These are phyloP conservation scores for Xerocomus potaroensis DNA, from an alignment of 768 basidiomycete species.

Conservation along the genomic window DNA sequence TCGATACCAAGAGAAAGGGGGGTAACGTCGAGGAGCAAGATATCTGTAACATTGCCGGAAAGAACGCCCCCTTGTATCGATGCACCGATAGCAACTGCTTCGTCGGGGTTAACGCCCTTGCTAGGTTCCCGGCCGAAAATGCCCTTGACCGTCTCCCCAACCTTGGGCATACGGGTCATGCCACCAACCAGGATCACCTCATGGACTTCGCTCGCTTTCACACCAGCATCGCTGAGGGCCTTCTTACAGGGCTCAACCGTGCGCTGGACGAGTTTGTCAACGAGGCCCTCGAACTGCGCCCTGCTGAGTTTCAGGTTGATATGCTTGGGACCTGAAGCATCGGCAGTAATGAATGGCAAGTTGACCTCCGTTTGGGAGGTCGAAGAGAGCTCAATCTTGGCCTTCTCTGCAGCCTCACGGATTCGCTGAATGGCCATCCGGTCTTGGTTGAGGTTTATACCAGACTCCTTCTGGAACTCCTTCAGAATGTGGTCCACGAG, in stretches of 20 bases:
- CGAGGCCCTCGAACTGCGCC: conserved; percentile 86
- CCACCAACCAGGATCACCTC: conserved; percentile 99
- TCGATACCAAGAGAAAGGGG: conserved; percentile 94
- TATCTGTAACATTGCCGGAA: conserved; percentile 93
- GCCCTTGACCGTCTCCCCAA: conserved; percentile 79
- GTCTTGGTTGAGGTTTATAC: conserved; percentile 77
- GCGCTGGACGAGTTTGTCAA: conserved; percentile 75
- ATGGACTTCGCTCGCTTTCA: conserved; percentile 89
- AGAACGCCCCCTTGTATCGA: conserved; percentile 98
- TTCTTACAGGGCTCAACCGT: conserved; percentile 97
- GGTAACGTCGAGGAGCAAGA: conserved; percentile 92
- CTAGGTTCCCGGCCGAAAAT: conserved; percentile 95
- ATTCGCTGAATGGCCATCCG: conserved; percentile 98
- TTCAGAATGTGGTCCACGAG: conserved; percentile 81
- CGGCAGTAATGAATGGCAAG: conserved; percentile 96
- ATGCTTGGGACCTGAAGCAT: conserved; percentile 92
- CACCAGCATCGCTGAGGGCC: conserved; percentile 88
- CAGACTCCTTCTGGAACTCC: conserved; percentile 93
- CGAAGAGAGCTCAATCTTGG: conserved; percentile 96
- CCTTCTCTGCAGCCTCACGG: conserved; percentile 98
- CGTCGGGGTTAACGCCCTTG: conserved; percentile 99
- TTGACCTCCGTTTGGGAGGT: conserved; percentile 96
- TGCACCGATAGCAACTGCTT: conserved; percentile 98
- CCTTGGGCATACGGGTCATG: conserved; percentile 97
- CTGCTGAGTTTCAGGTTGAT: conserved; percentile 90